phyloP scores from a whole-genome alignment of 1,139 yeast genomes.

The Zhuliangozyma parablackwelliae region DNA sequence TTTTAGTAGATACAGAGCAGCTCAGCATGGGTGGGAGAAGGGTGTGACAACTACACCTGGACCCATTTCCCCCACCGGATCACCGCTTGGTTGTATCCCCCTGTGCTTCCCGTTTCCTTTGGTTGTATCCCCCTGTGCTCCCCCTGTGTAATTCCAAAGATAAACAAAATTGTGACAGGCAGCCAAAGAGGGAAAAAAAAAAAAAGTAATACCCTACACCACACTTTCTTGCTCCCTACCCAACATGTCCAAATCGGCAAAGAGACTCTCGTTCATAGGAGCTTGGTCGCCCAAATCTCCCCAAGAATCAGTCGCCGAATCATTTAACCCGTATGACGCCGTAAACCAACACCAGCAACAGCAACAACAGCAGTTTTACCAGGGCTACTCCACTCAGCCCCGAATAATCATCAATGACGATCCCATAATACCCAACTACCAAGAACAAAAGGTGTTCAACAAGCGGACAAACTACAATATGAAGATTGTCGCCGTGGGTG shows the following conservation, averaged over 20 bases:
- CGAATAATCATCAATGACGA: constrained; percentile 34
- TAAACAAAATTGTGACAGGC: too few relatives aligned
- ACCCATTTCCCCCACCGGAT: too few relatives aligned
- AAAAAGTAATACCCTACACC: too few relatives aligned
- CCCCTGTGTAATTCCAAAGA: too few relatives aligned
- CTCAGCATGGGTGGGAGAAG: too few relatives aligned
- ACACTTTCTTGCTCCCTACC: too few relatives aligned
- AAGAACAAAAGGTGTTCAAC: constrained; percentile 26
- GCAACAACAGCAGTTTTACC: constrained; percentile 18
- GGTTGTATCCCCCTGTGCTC: too few relatives aligned
- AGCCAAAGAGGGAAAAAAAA: too few relatives aligned
- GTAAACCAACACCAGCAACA: constrained; percentile 13
- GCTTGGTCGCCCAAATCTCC: constrained; percentile 5
- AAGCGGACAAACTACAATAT: constrained; percentile 39
- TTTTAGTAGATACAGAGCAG: too few relatives aligned
- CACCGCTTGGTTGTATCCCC: too few relatives aligned
- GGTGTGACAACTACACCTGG: too few relatives aligned
- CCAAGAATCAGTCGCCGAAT: constrained; percentile 1
- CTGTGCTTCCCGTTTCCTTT: too few relatives aligned
- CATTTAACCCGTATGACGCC: constrained; percentile 25
- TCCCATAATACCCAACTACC: constrained; percentile 36
- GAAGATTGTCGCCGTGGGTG: constrained; percentile 87
- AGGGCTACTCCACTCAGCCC: constrained; percentile 14
- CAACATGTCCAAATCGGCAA: background rate
- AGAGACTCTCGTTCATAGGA: constrained; percentile 6